Base-by-base conservation (phyloP, 164 flowering plant species). In the Brasenia schreberi region DNA sequence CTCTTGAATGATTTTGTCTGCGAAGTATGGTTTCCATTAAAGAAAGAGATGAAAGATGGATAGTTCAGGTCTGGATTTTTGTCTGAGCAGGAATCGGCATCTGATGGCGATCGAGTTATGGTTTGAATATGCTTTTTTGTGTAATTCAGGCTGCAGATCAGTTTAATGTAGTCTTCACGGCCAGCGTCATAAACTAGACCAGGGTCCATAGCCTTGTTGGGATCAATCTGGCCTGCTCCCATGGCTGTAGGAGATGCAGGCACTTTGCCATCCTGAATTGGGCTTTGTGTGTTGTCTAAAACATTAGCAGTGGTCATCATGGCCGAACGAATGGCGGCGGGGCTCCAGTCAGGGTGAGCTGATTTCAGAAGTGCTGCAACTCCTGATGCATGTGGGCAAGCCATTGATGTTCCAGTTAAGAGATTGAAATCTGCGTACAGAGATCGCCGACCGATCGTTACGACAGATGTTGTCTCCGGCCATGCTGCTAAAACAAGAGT, bases 301-400 rank as follows among this genome's bases (percentile, higher is more conserved):
- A 39, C 1, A 59, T 77, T 59, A 0, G 92, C 74, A 0, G 92
- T 85, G 10, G 92, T 88, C 88, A 87, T 84, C 74, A 86, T 75
- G 69, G 96, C 87, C 2, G 93, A 90, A 12, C 87, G 71, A 64
- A 86, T 86, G 10, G 90, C 85, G 0, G 91, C 90, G 0, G 92
- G 87, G 72, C 84, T 83, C 92, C 94, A 87, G 1, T 80, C 82
- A 0, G 92, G 90, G 70, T 85, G 85, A 0, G 75, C 84, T 6
- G 66, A 81, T 59, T 75, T 84, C 42, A 87, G 60, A 14, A 89
- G 77, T 4, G 92, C 90, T 0, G 80, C 92, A 11, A 84, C 72
- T 0, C 96, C 96, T 0, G 87, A 71, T 12, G 76, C 87, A 59
- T 85, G 90, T 1, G 96, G 93, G 67, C 87, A 83, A 0, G 96